These are phyloP conservation scores for Candida pseudoviswanathii DNA, from an alignment of 1,139 yeast species.

Conservation along the genomic window DNA sequence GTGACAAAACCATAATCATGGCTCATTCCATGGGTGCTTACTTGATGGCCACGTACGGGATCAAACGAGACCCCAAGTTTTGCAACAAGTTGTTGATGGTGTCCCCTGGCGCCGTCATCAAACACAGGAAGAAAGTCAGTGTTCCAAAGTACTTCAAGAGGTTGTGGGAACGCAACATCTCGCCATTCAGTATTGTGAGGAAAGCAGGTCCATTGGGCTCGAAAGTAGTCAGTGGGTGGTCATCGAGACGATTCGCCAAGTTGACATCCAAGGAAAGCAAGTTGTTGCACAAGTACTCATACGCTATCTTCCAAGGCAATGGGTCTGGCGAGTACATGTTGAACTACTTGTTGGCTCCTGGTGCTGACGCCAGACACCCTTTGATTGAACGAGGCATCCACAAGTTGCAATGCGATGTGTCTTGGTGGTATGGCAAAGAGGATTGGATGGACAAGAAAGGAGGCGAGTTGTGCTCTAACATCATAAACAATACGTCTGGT, in stretches of 20 bases:
- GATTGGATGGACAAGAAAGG: conserved; percentile 79
- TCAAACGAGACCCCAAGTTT: conserved; percentile 40
- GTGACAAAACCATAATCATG: conserved; percentile 42
- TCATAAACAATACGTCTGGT: conserved; percentile 25
- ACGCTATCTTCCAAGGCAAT: conserved; percentile 66
- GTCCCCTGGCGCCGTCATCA: conserved; percentile 67
- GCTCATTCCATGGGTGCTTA: conserved; percentile 72
- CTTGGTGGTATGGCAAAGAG: conserved; percentile 73
- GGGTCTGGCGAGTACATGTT: conserved; percentile 82
- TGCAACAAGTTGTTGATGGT: conserved; percentile 53
- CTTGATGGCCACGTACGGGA: conserved; percentile 50
- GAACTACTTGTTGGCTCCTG: conserved; percentile 68
- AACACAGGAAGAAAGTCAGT: conserved; percentile 40
- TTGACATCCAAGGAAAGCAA: conserved; percentile 40
- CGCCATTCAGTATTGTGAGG: conserved; percentile 70
- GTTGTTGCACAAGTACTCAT: conserved; percentile 63
- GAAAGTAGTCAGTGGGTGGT: conserved; percentile 77
- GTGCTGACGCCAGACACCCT: conserved; percentile 72
- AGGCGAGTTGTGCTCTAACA: conserved; percentile 46
- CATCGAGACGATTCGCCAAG: conserved; percentile 63
- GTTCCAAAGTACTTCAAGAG: conserved; percentile 66
- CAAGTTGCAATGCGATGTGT: conserved; percentile 50
- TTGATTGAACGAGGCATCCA: conserved; percentile 53
- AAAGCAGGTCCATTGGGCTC: conserved; percentile 69
- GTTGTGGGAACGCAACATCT: conserved; percentile 70